Evolutionary conservation across 2,329 filamentous ascomycete genomes (phyloP).

Genomic region (Colletotrichum agaves): DNA sequence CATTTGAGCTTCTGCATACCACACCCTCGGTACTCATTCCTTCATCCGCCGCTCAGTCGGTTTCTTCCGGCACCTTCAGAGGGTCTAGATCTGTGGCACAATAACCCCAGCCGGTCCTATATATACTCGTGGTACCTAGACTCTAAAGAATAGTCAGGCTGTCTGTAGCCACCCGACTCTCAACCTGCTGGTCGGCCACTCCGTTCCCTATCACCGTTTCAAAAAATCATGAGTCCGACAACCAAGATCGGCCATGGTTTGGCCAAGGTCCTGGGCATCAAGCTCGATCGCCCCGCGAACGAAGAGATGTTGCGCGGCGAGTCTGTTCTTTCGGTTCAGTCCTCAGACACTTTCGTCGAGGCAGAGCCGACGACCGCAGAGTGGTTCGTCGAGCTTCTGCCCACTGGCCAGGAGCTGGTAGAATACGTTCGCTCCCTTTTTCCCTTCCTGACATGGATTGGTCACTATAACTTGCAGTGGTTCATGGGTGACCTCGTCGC

Average conservation of each 20-base stretch:
- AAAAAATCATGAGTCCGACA: slow-evolving; percentile 49
- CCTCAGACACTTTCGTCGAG: slow-evolving; percentile 84
- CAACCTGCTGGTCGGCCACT: not conserved
- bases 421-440: slow-evolving; percentile 80
- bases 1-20: slow-evolving; percentile 20
- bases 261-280: slow-evolving; percentile 85
- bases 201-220: not conserved
- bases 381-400: slow-evolving; percentile 74
- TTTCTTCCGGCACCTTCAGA: slow-evolving; percentile 6
- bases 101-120: slow-evolving; percentile 21
- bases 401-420: slow-evolving; percentile 63
- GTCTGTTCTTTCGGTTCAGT: slow-evolving; percentile 79
- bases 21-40: slow-evolving; percentile 4
- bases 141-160: not conserved
- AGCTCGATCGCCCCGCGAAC: slow-evolving; percentile 75
- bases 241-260: slow-evolving; percentile 76
- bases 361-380: slow-evolving; percentile 80
- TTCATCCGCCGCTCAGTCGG: slow-evolving; percentile 14
- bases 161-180: not conserved
- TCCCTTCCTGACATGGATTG: slow-evolving; percentile 90
- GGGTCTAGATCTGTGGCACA: slow-evolving; percentile 20
- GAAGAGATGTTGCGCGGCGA: slow-evolving; percentile 80
- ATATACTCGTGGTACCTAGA: slow-evolving; percentile 24
- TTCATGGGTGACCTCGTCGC: slow-evolving; percentile 88
- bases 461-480: slow-evolving; percentile 90